Evolutionary conservation across 352 stramenopile species (phyloP).

Genomic region (Phytophthora nicotianae): DNA sequence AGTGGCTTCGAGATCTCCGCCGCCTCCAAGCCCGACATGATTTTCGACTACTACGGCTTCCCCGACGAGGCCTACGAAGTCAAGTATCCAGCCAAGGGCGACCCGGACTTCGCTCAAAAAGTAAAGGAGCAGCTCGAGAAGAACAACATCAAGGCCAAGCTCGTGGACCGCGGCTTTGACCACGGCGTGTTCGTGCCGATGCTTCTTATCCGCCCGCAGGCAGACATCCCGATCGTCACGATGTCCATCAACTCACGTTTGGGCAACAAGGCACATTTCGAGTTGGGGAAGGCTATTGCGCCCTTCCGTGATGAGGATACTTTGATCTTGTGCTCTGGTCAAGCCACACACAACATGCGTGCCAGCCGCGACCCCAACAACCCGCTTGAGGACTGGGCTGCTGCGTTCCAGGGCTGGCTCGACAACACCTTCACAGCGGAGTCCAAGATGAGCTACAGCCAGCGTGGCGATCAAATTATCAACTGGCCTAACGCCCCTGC

Average conservation of each 20-base stretch:
- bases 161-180: slow-evolving; percentile 80
- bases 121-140: slow-evolving; percentile 68
- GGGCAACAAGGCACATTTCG: slow-evolving; percentile 49
- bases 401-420: slow-evolving; percentile 42
- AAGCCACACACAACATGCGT: slow-evolving; percentile 51
- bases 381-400: slow-evolving; percentile 30
- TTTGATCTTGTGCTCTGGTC: slow-evolving; percentile 73
- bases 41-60: slow-evolving; percentile 94
- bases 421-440: slow-evolving; percentile 35
- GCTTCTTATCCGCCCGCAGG: slow-evolving; percentile 87
- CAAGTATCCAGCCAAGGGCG: slow-evolving; percentile 79
- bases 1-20: slow-evolving; percentile 57
- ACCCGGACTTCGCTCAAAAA: slow-evolving; percentile 64
- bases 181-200: slow-evolving; percentile 94
- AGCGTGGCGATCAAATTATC: slow-evolving; percentile 39
- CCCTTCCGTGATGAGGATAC: slow-evolving; percentile 67
- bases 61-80: slow-evolving; percentile 85
- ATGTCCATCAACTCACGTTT: slow-evolving; percentile 69
- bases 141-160: slow-evolving; percentile 50
- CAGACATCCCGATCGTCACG: slow-evolving; percentile 88
- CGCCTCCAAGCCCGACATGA: slow-evolving; percentile 52
- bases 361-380: slow-evolving; percentile 23
- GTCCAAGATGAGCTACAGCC: slow-evolving; percentile 32
- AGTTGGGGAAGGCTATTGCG: slow-evolving; percentile 58
- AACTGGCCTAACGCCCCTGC: slow-evolving; percentile 40